These are phyloP conservation scores for Fraxinus americana DNA, from an alignment of 257 asterid species.

Conservation along the genomic window DNA sequence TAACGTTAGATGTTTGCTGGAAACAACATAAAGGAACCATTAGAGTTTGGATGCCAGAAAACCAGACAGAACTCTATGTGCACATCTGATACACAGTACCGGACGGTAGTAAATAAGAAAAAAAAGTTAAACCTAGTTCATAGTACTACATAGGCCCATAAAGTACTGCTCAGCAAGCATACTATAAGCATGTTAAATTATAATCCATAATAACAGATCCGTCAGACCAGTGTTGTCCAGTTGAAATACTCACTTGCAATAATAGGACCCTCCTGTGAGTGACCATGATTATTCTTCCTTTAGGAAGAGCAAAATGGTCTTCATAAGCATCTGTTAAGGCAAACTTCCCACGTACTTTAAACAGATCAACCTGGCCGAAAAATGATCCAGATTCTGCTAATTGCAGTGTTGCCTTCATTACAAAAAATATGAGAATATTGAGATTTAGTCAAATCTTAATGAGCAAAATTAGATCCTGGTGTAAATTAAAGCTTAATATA, in stretches of 20 bases:
- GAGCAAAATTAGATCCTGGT: neutral
- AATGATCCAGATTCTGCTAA: slow-evolving; percentile 94
- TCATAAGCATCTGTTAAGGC: slow-evolving; percentile 96
- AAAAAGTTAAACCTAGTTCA: neutral
- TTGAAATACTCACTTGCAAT: slow-evolving; percentile 63
- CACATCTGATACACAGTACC: neutral
- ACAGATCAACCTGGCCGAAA: slow-evolving; percentile 85
- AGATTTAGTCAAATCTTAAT: neutral
- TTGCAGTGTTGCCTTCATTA: slow-evolving; percentile 77
- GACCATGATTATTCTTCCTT: slow-evolving; percentile 75
- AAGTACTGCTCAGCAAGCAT: neutral
- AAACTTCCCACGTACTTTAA: slow-evolving; percentile 94
- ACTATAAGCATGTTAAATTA: neutral
- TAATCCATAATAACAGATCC: neutral
- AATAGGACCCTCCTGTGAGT: slow-evolving; percentile 88
- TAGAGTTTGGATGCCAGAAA: slow-evolving; percentile 22
- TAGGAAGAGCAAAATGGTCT: slow-evolving; percentile 85
- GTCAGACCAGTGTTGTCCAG: neutral
- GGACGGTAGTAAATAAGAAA: neutral
- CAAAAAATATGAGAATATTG: slow-evolving; percentile 12
- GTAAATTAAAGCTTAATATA: slow-evolving; percentile 6
- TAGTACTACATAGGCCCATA: neutral
- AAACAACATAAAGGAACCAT: slow-evolving; percentile 28
- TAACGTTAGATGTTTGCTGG: slow-evolving; percentile 92
- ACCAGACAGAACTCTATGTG: neutral